Conservation (phyloP, 768 basidiomycete genomes). For the Psilocybe cyanescens region DNA sequence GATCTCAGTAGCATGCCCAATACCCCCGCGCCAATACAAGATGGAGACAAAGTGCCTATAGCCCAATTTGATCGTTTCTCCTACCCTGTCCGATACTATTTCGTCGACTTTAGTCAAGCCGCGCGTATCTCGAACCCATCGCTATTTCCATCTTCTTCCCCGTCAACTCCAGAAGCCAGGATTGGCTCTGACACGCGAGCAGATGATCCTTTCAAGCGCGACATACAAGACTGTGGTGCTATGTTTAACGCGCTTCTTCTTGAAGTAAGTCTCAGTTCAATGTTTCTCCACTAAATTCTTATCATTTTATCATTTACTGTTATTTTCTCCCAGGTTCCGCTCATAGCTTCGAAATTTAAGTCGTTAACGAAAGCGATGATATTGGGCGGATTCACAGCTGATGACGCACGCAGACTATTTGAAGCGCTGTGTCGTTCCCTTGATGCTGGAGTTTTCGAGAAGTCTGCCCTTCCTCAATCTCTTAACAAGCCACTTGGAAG, state of each 20-base stretch:
- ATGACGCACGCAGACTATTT: conserved; percentile 51
- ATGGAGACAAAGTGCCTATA: neutral
- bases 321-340: conserved; percentile 37
- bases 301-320: neutral
- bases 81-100: conserved; percentile 44
- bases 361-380: conserved; percentile 52
- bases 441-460: conserved; percentile 44
- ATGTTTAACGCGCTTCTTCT: conserved; percentile 40
- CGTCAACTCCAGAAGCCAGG: conserved; percentile 12
- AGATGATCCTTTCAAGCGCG: conserved; percentile 32
- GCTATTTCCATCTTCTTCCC: conserved; percentile 17
- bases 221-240: conserved; percentile 43
- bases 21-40: conserved; percentile 12
- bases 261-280: conserved; percentile 28
- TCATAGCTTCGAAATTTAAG: conserved; percentile 42
- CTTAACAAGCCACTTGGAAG: neutral
- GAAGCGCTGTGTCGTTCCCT: conserved; percentile 51
- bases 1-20: conserved; percentile 39
- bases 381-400: conserved; percentile 49
- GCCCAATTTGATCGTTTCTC: conserved; percentile 36
- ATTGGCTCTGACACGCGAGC: neutral
- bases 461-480: conserved; percentile 6
- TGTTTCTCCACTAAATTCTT: neutral
- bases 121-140: conserved; percentile 17
- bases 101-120: conserved; percentile 31